Evolutionary conservation across 2,329 filamentous ascomycete genomes (phyloP).

Genomic region (Raffaelea ambrosiae): DNA sequence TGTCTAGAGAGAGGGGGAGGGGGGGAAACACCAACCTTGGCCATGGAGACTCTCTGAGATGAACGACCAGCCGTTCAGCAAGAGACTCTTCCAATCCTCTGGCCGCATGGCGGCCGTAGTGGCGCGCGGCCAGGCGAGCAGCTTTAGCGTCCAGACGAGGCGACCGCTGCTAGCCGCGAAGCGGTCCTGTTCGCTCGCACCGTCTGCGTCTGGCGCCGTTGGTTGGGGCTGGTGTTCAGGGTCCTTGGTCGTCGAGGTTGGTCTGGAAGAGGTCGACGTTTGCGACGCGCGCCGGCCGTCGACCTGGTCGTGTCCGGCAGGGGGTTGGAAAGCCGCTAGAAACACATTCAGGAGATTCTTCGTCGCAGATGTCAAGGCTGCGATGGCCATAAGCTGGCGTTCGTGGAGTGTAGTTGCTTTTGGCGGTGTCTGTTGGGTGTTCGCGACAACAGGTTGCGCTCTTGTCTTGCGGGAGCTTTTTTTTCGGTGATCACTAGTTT

Average conservation of each 20-base stretch:
- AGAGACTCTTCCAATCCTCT: slow-evolving; percentile 8
- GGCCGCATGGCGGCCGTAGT: slow-evolving; percentile 11
- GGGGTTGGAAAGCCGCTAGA: background rate
- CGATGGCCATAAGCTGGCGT: no score
- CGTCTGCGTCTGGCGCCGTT: background rate
- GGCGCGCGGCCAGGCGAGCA: slow-evolving; percentile 8
- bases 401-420: no score
- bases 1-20: background rate
- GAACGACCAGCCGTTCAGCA: slow-evolving; percentile 12
- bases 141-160: background rate
- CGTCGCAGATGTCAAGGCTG: no score
- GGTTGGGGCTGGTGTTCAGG: background rate
- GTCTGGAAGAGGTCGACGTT: background rate
- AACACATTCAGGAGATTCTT: no score
- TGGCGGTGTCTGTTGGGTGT: no score
- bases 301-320: background rate
- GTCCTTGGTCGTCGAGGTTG: background rate
- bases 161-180: background rate
- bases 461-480: no score
- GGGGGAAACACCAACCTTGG: slow-evolving; percentile 5
- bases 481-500: no score
- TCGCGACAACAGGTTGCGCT: no score
- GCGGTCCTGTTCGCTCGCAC: background rate
- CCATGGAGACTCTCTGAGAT: slow-evolving; percentile 9
- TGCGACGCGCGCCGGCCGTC: background rate